phyloP scores from a whole-genome alignment of 2,329 filamentous ascomycete genomes.

The Aaosphaeria arxii region DNA sequence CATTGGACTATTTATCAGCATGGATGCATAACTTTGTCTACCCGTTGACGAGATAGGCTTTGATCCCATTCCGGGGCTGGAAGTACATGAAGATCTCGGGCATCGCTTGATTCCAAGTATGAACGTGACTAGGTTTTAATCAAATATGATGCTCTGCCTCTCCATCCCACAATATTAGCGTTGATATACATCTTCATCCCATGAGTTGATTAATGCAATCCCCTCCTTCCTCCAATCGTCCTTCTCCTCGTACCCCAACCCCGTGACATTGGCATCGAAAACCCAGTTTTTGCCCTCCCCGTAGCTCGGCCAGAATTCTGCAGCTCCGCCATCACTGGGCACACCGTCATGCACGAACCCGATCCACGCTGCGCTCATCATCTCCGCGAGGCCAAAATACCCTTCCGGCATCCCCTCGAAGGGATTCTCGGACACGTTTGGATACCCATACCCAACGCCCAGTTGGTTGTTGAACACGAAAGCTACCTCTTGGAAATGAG shows the following conservation, averaged over 20 bases:
- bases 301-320: slow-evolving; percentile 41
- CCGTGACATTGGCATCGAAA: slow-evolving; percentile 44
- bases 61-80: no score
- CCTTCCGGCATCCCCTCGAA: slow-evolving; percentile 34
- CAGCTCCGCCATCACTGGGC: slow-evolving; percentile 16
- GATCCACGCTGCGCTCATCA: slow-evolving; percentile 47
- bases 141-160: no score
- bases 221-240: slow-evolving; percentile 45
- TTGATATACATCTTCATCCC: slow-evolving; percentile 4
- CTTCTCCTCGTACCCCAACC: slow-evolving; percentile 30
- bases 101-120: no score
- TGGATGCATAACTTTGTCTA: no score
- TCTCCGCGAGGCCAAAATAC: slow-evolving; percentile 39
- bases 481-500: slow-evolving; percentile 54
- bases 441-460: slow-evolving; percentile 41
- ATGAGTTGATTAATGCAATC: slow-evolving; percentile 41
- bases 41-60: no score
- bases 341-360: slow-evolving; percentile 42
- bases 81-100: no score
- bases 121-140: no score
- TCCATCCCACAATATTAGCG: neutral
- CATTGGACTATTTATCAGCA: no score
- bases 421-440: slow-evolving; percentile 23
- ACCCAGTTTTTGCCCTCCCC: slow-evolving; percentile 37
- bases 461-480: slow-evolving; percentile 48